Evolutionary conservation across 1,284 basidiomycete species (phyloP), one percentile per base, ranked within the genome.

Genomic region (Xerocomus amazonicus): DNA sequence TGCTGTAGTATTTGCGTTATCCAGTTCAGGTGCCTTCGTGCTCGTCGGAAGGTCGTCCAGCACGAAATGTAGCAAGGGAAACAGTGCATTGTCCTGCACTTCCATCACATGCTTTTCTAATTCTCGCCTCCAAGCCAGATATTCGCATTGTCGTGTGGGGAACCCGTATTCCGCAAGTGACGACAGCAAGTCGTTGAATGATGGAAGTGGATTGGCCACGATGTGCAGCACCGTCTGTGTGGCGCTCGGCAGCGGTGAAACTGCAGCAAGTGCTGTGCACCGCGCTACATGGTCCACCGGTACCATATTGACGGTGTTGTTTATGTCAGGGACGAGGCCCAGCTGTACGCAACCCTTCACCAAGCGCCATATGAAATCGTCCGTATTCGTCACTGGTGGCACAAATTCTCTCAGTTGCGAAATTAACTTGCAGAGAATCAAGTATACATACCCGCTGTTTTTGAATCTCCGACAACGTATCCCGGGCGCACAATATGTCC

Each of bases 301-400:
- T 16, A 95, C 91, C 90, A 98, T 96, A 73, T 99, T 99, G 65
- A 99, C 81, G 4, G 91, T 89, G 72, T 99, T 99, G 77, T 97
- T 93, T 70, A 99, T 98, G 67, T 99, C 92, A 1, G 97, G 97
- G 3, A 95, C 85, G 38, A 94, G 80, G 3, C 96, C 96, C 6
- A 99, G 84, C 69, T 99, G 97, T 42, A 97, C 80, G 66, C 94
- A 97, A 23, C 97, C 97, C 71, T 99, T 99, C 66, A 98, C 92
- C 66, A 99, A 77, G 17, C 97, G 84, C 95, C 96, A 98, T 49
- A 99, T 81, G 71, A 99, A 99, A 70, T 99, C 97, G 62, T 99
- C 97, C 33, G 97, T 99, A 72, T 99, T 99, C 27, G 95, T 98
- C 3, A 97, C 95, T 85, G 56, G 19, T 23, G 19, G 10, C 36